Conservation (phyloP, 2,329 filamentous ascomycete genomes). For the Zasmidium angulare region DNA sequence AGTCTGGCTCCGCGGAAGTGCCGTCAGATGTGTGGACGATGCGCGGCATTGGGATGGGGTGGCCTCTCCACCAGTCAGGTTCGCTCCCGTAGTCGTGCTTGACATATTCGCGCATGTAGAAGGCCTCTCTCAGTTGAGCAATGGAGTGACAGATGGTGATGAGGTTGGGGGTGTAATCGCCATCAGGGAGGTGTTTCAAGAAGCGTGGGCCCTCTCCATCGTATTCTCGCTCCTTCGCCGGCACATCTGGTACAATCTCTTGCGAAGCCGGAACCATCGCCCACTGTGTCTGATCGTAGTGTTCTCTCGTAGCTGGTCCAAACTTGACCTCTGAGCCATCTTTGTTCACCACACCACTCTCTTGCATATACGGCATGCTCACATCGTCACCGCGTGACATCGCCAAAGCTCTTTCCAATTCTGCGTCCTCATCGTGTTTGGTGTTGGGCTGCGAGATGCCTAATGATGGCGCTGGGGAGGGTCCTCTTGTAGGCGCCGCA, state of each 20-base stretch:
- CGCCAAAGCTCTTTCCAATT: slow-evolving; percentile 29
- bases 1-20: slow-evolving; percentile 26
- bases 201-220: slow-evolving; percentile 57
- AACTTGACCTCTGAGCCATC: slow-evolving; percentile 45
- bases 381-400: slow-evolving; percentile 21
- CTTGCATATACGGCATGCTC: slow-evolving; percentile 41
- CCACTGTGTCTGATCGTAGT: slow-evolving; percentile 58
- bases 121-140: slow-evolving; percentile 57
- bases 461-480: slow-evolving; percentile 26
- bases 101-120: slow-evolving; percentile 50
- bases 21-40: slow-evolving; percentile 46
- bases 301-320: slow-evolving; percentile 54
- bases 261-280: slow-evolving; percentile 52
- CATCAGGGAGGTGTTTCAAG: slow-evolving; percentile 55
- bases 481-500: slow-evolving; percentile 32
- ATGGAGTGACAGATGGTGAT: slow-evolving; percentile 64
- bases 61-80: slow-evolving; percentile 63
- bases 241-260: slow-evolving; percentile 55
- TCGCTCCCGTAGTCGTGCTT: slow-evolving; percentile 56
- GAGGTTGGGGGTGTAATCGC: slow-evolving; percentile 57
- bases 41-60: slow-evolving; percentile 49
- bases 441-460: slow-evolving; percentile 26
- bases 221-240: slow-evolving; percentile 38
- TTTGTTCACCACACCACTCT: slow-evolving; percentile 52
- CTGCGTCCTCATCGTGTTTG: slow-evolving; percentile 32